Conservation (phyloP, 352 stramenopile species). For the Pythium aquatile region DNA sequence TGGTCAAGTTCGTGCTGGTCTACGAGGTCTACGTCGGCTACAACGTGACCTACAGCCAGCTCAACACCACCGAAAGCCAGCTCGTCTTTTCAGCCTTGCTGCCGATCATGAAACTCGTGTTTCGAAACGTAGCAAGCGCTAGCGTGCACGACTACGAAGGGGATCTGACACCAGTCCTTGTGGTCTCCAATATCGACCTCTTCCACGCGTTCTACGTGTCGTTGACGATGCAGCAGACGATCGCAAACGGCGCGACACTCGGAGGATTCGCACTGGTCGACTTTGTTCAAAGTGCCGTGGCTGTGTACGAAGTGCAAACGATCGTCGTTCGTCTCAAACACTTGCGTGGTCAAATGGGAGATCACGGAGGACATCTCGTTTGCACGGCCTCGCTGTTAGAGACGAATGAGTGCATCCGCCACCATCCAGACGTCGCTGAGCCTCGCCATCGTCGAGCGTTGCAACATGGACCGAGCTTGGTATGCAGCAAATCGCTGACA, state of each 20-base stretch:
- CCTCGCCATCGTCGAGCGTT: too few species aligned
- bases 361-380: too few species aligned
- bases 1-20: too few species aligned
- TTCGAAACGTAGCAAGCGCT: not conserved
- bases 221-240: not conserved
- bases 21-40: too few species aligned
- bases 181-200: slow-evolving; percentile 7
- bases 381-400: too few species aligned
- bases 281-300: not conserved
- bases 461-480: too few species aligned
- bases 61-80: not conserved
- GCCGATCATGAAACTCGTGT: not conserved
- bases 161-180: not conserved
- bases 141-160: not conserved
- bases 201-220: not conserved
- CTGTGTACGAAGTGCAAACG: not conserved
- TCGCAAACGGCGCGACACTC: not conserved
- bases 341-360: not conserved
- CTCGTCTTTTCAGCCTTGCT: not conserved
- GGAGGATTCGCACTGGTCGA: not conserved
- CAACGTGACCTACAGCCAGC: too few species aligned
- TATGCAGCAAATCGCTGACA: too few species aligned
- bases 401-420: too few species aligned
- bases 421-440: too few species aligned
- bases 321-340: not conserved